Percentiles rank a stretch among this genome's conserved stretches.
Conservation (phyloP, 352 stramenopile genomes). For the Globisporangium cylindrosporum region DNA sequence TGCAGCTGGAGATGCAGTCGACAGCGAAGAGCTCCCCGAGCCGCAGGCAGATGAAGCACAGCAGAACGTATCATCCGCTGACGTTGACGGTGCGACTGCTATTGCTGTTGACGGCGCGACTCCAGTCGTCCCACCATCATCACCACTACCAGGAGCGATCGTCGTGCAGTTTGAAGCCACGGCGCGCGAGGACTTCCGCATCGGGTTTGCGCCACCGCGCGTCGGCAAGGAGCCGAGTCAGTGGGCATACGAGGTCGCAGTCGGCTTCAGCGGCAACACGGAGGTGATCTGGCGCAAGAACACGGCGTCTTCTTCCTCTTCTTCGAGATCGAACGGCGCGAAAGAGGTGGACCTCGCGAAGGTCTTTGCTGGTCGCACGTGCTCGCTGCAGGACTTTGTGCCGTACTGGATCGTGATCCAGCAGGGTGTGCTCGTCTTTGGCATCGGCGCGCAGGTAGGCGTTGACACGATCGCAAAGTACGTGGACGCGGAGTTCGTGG, state of each 20-base stretch:
- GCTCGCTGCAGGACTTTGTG: slow-evolving; percentile 53
- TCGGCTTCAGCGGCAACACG: slow-evolving; percentile 73
- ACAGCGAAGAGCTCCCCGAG: slow-evolving; percentile 14
- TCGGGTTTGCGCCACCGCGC: slow-evolving; percentile 50
- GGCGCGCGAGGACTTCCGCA: slow-evolving; percentile 60
- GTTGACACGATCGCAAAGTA: slow-evolving; percentile 54
- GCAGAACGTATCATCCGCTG: not conserved
- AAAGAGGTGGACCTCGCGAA: slow-evolving; percentile 54
- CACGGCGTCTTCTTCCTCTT: slow-evolving; percentile 4
- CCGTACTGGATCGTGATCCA: slow-evolving; percentile 71
- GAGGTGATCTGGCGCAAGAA: slow-evolving; percentile 69
- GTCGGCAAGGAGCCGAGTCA: slow-evolving; percentile 20
- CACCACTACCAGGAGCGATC: slow-evolving; percentile 28
- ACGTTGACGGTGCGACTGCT: not conserved
- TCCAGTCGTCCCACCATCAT: not conserved
- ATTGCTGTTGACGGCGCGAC: not conserved
- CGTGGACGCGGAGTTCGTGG: slow-evolving; percentile 34
- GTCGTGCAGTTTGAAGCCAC: slow-evolving; percentile 70
- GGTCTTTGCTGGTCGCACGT: slow-evolving; percentile 72
- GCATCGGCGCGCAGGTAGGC: slow-evolving; percentile 49
- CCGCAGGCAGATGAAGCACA: not conserved
- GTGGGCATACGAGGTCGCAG: slow-evolving; percentile 63
- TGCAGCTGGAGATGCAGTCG: slow-evolving; percentile 6
- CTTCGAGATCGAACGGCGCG: not conserved
- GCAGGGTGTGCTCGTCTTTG: slow-evolving; percentile 37